Base-by-base conservation (phyloP, 305 asterid species). In the Fraxinus albicans region DNA sequence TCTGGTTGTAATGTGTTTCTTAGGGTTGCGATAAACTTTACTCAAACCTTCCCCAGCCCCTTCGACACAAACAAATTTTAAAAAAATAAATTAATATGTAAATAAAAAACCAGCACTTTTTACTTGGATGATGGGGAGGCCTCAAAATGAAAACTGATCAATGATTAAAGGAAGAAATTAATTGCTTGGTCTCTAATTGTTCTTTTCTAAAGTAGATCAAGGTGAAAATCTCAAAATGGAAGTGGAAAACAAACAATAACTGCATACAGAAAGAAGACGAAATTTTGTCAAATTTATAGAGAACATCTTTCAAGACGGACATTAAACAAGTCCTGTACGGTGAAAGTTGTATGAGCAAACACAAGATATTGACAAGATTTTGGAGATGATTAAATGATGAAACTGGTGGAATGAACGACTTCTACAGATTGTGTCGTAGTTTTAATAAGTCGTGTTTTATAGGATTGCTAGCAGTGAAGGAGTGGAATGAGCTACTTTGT, bases 191-290 rank as follows among this genome's bases (percentile, higher is more conserved):
- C 53, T 44, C 53, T 12, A 44, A 44, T 44, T 44, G 17, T 44
- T 10, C 53, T 44, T 40, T 40, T 40, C 50, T 40, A 40, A 8
- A 40, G 50, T 40, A 40, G 50, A 40, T 55, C 80, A 77, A 47
- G 70, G 55, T 47, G 72, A 75, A 83, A 76, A 76, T 80, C 50
- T 38, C 55, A 40, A 75, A 55, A 79, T 47, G 29, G n/a, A 77
- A 42, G 80, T 19, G 80, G 40, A 80, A 6, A 74, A 23, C 55
- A 73, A 27, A 23, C 60, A 77, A 77, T 77, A 65, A 75, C 73
- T 63, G 15, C 79, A 80, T 72, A 40, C 50, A 74, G 73, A 38
- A 82, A 35, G 38, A 35, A 35, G 38, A 35, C 8, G 47, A 40
- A 40, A 40, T 8, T 40, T 40, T 40, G 50, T 40, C 50, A 9